Conservation (phyloP, 805 yeast genomes). For the Suhomyces canberraensis region DNA sequence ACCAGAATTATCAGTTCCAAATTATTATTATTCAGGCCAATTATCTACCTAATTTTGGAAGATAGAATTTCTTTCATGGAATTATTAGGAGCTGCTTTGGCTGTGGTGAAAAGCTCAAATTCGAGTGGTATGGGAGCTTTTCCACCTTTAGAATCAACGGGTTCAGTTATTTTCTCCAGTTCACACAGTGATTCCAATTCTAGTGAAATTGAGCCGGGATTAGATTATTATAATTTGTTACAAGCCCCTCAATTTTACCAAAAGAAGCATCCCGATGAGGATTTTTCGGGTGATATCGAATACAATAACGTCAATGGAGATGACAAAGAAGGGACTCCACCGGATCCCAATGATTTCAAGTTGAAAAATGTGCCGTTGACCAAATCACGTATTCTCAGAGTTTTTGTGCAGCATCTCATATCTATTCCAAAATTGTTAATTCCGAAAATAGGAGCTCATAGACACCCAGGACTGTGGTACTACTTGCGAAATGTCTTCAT, state of each 20-base stretch:
- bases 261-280: slow-evolving; percentile 28
- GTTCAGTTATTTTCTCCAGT: slow-evolving; percentile 2
- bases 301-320: slow-evolving; percentile 10
- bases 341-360: slow-evolving; percentile 14
- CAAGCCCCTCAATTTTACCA: slow-evolving; percentile 29
- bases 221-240: slow-evolving; percentile 17
- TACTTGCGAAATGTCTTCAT: slow-evolving; percentile 31
- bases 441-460: slow-evolving; percentile 33
- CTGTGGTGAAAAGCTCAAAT: slow-evolving; percentile 12
- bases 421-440: slow-evolving; percentile 32
- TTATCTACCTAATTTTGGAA: slow-evolving; percentile 29
- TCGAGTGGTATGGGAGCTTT: slow-evolving; percentile 2
- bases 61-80: slow-evolving; percentile 27
- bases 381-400: slow-evolving; percentile 21
- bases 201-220: slow-evolving; percentile 12
- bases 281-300: slow-evolving; percentile 26
- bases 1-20: slow-evolving; percentile 34
- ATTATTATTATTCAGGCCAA: slow-evolving; percentile 31
- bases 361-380: slow-evolving; percentile 22
- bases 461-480: slow-evolving; percentile 43
- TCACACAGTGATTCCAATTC: slow-evolving; percentile 1
- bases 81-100: slow-evolving; percentile 23
- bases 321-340: not conserved
- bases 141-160: slow-evolving; percentile 10
- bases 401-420: slow-evolving; percentile 26